Base-by-base conservation (phyloP, 2,329 filamentous ascomycete genomes). In the Botrytis medusae region DNA sequence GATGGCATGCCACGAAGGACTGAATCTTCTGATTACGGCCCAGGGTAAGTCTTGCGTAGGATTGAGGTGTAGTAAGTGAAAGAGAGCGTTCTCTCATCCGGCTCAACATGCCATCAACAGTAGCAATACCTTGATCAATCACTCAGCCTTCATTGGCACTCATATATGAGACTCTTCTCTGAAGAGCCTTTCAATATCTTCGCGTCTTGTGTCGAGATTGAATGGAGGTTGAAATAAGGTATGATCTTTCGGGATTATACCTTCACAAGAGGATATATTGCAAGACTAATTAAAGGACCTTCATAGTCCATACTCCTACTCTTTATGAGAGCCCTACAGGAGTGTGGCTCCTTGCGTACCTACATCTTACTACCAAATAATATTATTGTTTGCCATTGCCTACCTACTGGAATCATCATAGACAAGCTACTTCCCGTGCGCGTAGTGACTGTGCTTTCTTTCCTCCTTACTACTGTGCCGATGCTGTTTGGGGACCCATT, bases 251-350 rank as follows among this genome's bases (percentile, higher is more conserved):
- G 80, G 81, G 77, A 74, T 79, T 79, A 79, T 80, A 46, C 77
- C 80, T 79, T 75, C 76, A 78, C 12, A 76, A 80, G 80, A 83
- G 82, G 82, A 78, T 60, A 77, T 77, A 82, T 83, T 86, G 85
- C 85, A 80, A 87, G 79, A 86, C 72, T 74, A 82, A 85, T 77
- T 42, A 70, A 79, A 75, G 84, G 84, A 84, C 84, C 84, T 84
- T 86, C 85, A 87, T 87, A 87, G 85, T 87, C 86, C 85, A 85
- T 83, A 82, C 83, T 84, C 81, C 81, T 84, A 81, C 81, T 84
- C 84, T 83, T 84, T 80, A 80, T 75, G 80, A 81, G 82, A 25
- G 79, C 78, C 67, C 79, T 78, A 83, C 80, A 83, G 82, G 81
- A 84, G 83, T 83, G 84, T 85, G 85, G 86, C 85, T 87, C 85